Evolutionary conservation across 148 eudicot species (phyloP).

Genomic region (Beta vulgaris): DNA sequence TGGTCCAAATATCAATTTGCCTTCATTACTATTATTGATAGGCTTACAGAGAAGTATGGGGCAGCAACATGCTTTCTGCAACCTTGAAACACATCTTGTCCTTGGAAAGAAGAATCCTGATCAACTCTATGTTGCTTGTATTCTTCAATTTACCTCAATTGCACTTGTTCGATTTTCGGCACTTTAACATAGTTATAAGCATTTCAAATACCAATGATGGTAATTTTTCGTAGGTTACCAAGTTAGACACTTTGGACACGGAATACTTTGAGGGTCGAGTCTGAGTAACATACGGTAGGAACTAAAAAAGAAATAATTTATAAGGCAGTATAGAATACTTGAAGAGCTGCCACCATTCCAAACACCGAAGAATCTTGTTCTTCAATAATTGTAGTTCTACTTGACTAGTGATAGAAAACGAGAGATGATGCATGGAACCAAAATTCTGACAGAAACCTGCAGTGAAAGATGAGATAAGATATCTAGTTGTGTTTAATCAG

Average conservation of each 20-base stretch:
- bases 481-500: background rate
- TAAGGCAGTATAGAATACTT: background rate
- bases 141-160: too few relatives aligned
- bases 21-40: constrained; percentile 13
- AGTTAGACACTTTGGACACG: too few relatives aligned
- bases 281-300: too few relatives aligned
- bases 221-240: too few relatives aligned
- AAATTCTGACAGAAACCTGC: constrained; percentile 34
- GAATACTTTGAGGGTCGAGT: too few relatives aligned
- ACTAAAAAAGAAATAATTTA: too few relatives aligned
- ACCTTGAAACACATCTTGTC: constrained; percentile 20
- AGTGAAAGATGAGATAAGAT: constrained; percentile 30
- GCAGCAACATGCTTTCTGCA: constrained; percentile 14
- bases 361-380: constrained; percentile 27
- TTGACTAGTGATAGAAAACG: constrained; percentile 8
- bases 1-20: constrained; percentile 31
- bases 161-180: too few relatives aligned
- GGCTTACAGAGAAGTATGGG: constrained; percentile 33
- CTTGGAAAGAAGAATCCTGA: constrained; percentile 32
- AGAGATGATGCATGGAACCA: constrained; percentile 23
- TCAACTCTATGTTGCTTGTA: background rate
- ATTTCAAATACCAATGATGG: too few relatives aligned
- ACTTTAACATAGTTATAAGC: too few relatives aligned
- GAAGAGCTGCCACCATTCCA: constrained; percentile 20
- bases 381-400: constrained; percentile 24